Conservation (phyloP, 176 grass and related monocot species). For the Cocos nucifera region DNA sequence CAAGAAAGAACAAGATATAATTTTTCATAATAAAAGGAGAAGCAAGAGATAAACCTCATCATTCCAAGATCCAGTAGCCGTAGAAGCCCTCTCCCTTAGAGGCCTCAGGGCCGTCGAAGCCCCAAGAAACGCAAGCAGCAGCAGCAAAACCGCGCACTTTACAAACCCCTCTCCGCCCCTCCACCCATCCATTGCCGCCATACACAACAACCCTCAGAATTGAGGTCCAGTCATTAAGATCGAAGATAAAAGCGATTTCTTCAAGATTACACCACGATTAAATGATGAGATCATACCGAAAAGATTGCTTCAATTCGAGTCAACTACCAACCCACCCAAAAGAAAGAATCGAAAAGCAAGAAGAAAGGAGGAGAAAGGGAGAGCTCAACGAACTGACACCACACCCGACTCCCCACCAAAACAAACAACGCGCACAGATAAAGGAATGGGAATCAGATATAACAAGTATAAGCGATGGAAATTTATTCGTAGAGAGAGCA, state of each 20-base stretch:
- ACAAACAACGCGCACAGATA: no score
- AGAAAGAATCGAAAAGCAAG: slow-evolving; percentile 2
- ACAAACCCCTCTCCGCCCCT: slow-evolving; percentile 24
- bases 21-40: no score
- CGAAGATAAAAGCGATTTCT: neutral
- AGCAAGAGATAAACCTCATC: slow-evolving; percentile 51
- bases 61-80: slow-evolving; percentile 47
- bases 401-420: slow-evolving; percentile 4
- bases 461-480: no score
- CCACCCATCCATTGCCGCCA: slow-evolving; percentile 5
- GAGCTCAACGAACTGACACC: slow-evolving; percentile 27
- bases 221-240: neutral
- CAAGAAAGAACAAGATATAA: no score
- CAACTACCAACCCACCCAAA: slow-evolving; percentile 43
- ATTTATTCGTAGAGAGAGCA: no score
- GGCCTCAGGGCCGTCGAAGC: slow-evolving; percentile 56
- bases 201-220: neutral
- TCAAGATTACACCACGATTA: slow-evolving; percentile 8
- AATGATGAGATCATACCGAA: neutral
- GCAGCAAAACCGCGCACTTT: neutral
- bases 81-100: slow-evolving; percentile 50
- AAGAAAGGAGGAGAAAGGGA: slow-evolving; percentile 22
- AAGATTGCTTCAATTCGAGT: slow-evolving; percentile 35
- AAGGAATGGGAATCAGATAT: no score
- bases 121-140: slow-evolving; percentile 23